Evolutionary conservation across 2,329 filamentous ascomycete genomes (phyloP).

Genomic region (Cadophora sp.): DNA sequence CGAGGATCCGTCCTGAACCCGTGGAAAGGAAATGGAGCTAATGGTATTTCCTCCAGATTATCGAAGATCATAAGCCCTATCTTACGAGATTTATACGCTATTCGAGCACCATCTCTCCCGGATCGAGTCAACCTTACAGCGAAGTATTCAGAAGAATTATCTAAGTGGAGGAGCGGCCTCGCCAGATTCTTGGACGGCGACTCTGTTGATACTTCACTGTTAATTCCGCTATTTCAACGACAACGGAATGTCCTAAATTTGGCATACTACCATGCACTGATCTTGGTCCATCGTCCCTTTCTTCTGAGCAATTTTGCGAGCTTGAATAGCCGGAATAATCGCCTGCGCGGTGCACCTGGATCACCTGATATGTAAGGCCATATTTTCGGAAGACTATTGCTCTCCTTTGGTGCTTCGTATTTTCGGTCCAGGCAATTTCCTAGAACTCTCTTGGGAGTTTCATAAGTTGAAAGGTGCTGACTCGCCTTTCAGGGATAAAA

Average conservation of each 20-base stretch:
- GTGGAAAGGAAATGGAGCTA: no score
- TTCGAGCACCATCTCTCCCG: slow-evolving; percentile 41
- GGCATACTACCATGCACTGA: slow-evolving; percentile 46
- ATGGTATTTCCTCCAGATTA: slow-evolving; percentile 40
- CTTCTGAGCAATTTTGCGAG: slow-evolving; percentile 43
- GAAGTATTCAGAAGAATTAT: slow-evolving; percentile 51
- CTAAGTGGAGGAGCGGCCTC: slow-evolving; percentile 53
- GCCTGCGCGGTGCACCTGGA: slow-evolving; percentile 20
- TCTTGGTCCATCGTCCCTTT: slow-evolving; percentile 45
- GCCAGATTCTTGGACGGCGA: slow-evolving; percentile 51
- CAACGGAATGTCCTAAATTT: slow-evolving; percentile 47
- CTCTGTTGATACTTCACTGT: slow-evolving; percentile 50
- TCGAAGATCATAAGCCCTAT: slow-evolving; percentile 52
- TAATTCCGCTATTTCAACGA: slow-evolving; percentile 57
- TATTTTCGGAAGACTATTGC: no score
- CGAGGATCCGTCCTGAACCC: no score
- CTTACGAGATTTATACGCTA: slow-evolving; percentile 52
- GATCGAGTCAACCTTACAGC: slow-evolving; percentile 47
- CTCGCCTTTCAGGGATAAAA: slow-evolving; percentile 33
- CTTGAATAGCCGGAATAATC: slow-evolving; percentile 26
- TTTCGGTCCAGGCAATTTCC: no score
- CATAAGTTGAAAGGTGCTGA: background rate
- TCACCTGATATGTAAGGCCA: slow-evolving; percentile 26
- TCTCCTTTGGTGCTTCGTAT: no score
- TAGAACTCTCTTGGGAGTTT: no score